Conservation (phyloP, 78 protist genomes). For the slime mould (Dictyostelium discoideum) region dicty_2.7 NC_007088.5:3859501-3860000, state of each 20-base stretch:
- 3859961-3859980: background rate
- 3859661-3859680: background rate
- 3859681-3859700: background rate
- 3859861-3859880: background rate
- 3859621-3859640: background rate
- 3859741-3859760: background rate
- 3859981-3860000: background rate
- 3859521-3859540: no score
- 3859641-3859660: background rate
- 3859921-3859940: background rate
- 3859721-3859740: background rate
- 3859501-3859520: background rate
- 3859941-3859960: background rate
- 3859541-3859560: background rate
- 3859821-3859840: background rate
- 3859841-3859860: background rate
- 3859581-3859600: background rate
- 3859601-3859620: background rate
- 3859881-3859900: background rate
- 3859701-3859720: background rate
- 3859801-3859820: background rate
- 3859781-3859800: background rate
- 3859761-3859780: background rate
- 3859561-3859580: background rate
- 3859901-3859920: background rate